phyloP scores from a whole-genome alignment of 129 eudicot genomes.

The Deinandra increscens region DNA sequence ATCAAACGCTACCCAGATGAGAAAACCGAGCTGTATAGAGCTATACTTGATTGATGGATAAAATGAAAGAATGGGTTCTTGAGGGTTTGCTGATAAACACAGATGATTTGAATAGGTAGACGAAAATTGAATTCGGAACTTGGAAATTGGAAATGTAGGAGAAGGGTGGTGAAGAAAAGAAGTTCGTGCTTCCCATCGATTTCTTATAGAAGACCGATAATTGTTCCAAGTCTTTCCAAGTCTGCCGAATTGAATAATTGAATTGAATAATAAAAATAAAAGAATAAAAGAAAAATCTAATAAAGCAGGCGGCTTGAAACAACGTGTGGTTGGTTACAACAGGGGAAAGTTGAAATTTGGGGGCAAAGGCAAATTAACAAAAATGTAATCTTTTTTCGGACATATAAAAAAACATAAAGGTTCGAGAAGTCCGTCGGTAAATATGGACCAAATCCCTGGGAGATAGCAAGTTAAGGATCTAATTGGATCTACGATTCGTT shows the following conservation, averaged over 20 bases:
- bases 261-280: too few species aligned
- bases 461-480: too few species aligned
- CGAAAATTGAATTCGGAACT: constrained; percentile 17
- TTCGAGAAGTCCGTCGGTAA: too few species aligned
- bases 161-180: constrained; percentile 15
- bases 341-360: too few species aligned
- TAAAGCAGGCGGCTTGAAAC: constrained; percentile 16
- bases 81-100: background rate
- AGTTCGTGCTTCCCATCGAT: background rate
- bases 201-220: background rate
- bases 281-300: background rate
- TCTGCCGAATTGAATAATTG: constrained; percentile 15
- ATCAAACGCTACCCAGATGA: background rate
- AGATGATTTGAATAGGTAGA: constrained; percentile 19
- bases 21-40: too few species aligned
- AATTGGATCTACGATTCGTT: too few species aligned
- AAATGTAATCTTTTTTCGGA: constrained; percentile 9
- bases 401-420: too few species aligned
- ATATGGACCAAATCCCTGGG: too few species aligned
- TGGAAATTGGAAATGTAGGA: constrained; percentile 21
- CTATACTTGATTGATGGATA: background rate
- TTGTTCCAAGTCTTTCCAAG: background rate
- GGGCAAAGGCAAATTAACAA: background rate
- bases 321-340: background rate
- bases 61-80: background rate